Evolutionary conservation across 192 early-diverging fungal species (phyloP), one percentile per base, ranked within the genome.

Genomic region (Lobosporangium transversale): DNA sequence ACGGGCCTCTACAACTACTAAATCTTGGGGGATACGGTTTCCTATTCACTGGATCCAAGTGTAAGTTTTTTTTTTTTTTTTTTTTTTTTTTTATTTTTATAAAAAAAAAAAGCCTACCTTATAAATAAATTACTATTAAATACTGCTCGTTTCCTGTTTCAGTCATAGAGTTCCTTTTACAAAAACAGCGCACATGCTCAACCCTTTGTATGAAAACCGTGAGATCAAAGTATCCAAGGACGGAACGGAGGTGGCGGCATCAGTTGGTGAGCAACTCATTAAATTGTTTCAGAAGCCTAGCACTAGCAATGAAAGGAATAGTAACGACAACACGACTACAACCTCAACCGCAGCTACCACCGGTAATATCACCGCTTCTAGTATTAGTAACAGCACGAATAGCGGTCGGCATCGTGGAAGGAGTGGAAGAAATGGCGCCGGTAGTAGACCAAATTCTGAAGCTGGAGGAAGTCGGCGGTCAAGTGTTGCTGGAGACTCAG

Each of bases 141-240:
- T n/a, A n/a, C n/a, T n/a, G n/a, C n/a, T n/a, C n/a, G n/a, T n/a
- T n/a, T n/a, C n/a, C n/a, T n/a, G n/a, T n/a, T 44, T 52, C 52
- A 84, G 83, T 4, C 83, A 82, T 53, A 75, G 73, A 31, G 68
- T 84, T 4, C 78, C 83, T 18, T 84, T 84, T 40, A 55, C 60
- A 20, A 68, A 58, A 30, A 84, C 83, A 11, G 55, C 80, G 11
- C 83, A 82, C 27, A 59, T 84, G 44, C 56, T 79, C 32, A 84
- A 84, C 33, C 73, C 80, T 4, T 75, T 79, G 31, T 82, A 84
- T 53, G 79, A 81, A 11, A 80, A 84, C 53, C 56, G 83, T 33
- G 83, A 84, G 43, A 68, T 84, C 43, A 84, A 84, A 54, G 79
- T 82, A 4, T 82, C 80, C 27, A 73, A 81, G 37, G 83, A 84